These are phyloP conservation scores for Schizonepeta tenuifolia DNA, from an alignment of 257 asterid genomes.

Conservation along the genomic window DNA sequence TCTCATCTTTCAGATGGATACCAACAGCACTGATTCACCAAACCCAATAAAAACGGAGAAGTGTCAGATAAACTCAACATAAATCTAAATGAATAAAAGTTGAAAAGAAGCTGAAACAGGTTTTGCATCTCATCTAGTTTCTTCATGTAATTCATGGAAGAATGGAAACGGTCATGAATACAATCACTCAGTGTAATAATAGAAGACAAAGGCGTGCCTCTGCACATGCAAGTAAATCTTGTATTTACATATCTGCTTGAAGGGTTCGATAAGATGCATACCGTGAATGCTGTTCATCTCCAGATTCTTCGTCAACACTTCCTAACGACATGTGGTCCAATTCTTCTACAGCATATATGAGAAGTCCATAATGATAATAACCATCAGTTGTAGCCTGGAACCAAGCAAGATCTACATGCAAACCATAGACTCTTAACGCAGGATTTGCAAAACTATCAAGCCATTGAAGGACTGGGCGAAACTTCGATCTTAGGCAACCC, in stretches of 20 bases:
- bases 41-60: background rate
- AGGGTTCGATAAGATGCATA: constrained; percentile 39
- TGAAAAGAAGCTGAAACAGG: background rate
- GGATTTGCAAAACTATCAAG: constrained; percentile 86
- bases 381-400: constrained; percentile 76
- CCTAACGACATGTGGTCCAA: constrained; percentile 49
- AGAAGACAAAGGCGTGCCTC: background rate
- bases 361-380: constrained; percentile 79
- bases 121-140: background rate
- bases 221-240: background rate
- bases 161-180: background rate
- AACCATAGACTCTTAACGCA: constrained; percentile 63
- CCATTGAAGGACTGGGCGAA: constrained; percentile 80
- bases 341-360: constrained; percentile 70
- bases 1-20: constrained; percentile 49
- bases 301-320: constrained; percentile 52
- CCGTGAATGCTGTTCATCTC: constrained; percentile 60
- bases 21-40: constrained; percentile 44
- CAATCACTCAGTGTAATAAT: background rate
- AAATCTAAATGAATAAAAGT: background rate
- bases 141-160: constrained; percentile 4
- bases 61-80: constrained; percentile 16
- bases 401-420: constrained; percentile 86
- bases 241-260: background rate
- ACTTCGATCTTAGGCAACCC: constrained; percentile 78